Conservation (phyloP, 129 eudicot genomes). For the Flaveria ramosissima region DNA sequence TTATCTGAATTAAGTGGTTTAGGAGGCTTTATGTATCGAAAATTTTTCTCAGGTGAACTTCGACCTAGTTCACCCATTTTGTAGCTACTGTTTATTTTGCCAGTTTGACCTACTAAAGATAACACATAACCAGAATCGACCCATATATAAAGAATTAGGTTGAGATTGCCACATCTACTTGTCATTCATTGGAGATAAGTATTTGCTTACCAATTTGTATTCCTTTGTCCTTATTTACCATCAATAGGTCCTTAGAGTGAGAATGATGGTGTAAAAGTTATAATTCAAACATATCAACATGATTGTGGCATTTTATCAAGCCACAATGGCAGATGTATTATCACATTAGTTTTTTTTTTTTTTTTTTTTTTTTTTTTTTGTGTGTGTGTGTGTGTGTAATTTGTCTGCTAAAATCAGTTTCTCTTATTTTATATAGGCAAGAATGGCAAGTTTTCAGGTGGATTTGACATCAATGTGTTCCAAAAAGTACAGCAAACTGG, state of each 20-base stretch:
- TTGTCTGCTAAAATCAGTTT: constrained; percentile 26
- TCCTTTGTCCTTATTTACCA: not conserved
- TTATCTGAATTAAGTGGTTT: not conserved
- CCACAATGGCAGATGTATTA: not conserved
- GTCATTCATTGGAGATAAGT: not conserved
- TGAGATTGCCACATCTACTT: not conserved
- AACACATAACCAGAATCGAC: not conserved
- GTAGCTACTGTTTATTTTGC: not conserved
- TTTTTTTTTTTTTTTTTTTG: too few species aligned
- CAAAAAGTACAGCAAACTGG: constrained; percentile 76
- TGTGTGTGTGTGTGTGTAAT: too few species aligned
- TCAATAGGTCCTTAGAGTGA: not conserved
- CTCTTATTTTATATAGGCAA: constrained; percentile 44
- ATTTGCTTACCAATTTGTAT: not conserved
- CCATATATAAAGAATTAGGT: not conserved
- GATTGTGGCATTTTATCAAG: not conserved
- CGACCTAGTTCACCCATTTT: not conserved
- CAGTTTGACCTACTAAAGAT: not conserved
- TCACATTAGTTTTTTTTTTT: not conserved
- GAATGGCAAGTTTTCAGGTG: constrained; percentile 83
- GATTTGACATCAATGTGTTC: constrained; percentile 91
- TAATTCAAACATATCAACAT: not conserved
- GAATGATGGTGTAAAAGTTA: not conserved
- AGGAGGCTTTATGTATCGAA: not conserved
- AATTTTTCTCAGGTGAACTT: not conserved